These are phyloP conservation scores for Cinnamomum micranthum DNA, from an alignment of 164 flowering plant genomes.

Conservation along the genomic window DNA sequence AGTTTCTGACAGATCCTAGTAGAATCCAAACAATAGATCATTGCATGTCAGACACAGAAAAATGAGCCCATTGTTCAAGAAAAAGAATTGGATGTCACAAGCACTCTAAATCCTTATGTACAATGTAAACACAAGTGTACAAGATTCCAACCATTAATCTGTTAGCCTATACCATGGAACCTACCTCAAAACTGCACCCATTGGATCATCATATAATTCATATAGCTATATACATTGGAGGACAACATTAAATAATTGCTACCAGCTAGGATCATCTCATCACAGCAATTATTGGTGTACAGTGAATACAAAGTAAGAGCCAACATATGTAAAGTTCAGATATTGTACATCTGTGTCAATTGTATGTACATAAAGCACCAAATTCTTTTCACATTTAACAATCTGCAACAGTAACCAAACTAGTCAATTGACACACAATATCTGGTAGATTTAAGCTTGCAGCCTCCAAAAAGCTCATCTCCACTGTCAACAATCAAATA, in stretches of 20 bases:
- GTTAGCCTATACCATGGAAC: no score
- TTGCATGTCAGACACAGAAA: no score
- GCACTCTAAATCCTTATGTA: no score
- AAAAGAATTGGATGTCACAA: no score
- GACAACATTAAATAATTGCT: not conserved
- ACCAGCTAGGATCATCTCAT: no score
- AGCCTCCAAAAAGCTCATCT: slow-evolving; percentile 31
- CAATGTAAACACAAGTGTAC: no score
- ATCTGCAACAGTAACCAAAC: not conserved
- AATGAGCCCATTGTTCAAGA: no score
- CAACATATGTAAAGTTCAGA: not conserved
- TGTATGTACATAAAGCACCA: not conserved
- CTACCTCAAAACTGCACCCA: no score
- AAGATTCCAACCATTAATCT: no score
- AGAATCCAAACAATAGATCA: no score
- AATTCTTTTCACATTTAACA: not conserved
- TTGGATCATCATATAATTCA: not conserved
- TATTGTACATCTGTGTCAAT: not conserved
- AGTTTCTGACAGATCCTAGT: slow-evolving; percentile 45
- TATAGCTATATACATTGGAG: not conserved
- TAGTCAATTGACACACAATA: slow-evolving; percentile 41
- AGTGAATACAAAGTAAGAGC: not conserved
- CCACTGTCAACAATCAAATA: slow-evolving; percentile 30
- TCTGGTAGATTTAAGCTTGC: slow-evolving; percentile 46
- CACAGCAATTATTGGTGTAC: not conserved